Base-by-base conservation (phyloP, 108 stramenopile species). In the Skeletonema potamos region DNA sequence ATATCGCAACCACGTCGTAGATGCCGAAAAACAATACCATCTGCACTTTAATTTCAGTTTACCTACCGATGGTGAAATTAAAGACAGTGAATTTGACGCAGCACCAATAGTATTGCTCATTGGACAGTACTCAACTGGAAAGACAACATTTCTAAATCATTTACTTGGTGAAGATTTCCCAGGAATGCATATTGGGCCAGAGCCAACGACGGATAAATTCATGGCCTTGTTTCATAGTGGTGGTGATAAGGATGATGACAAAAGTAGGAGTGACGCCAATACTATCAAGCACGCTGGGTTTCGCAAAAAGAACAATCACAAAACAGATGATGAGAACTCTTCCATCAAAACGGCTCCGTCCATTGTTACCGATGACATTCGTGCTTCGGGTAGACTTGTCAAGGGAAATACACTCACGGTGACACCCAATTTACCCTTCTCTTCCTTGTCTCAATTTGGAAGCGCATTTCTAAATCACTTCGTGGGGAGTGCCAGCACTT, bases 81-180 rank as follows among this genome's bases (percentile, higher is more conserved):
- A 76, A 29, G 82, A 82, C 28, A 68, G 88, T 26, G 94, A 95
- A 65, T 90, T 95, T 66, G 92, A 92, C 56, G 83, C 89, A 41
- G 87, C 91, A 30, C 94, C 94, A 13, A 88, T 90, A 83, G 94
- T 95, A 18, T 72, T 95, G 54, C 69, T 95, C 36, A 82, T 93
- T 33, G 94, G 94, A 10, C 94, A 95, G 76, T 95, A 95, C 73
- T 91, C 89, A 18, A 89, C 87, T 13, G 94, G 94, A 8, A 95
- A 95, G 46, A 93, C 94, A 0, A 82, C 86, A 8, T 86, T 90
- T 67, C 66, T 90, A 11, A 46, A 66, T 9, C 81, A 82, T 66
- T 55, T 85, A 5, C 43, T 84, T 10, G 83, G 85, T 1, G 48
- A 76, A 26, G 77, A 84, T 36, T 96, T 90, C 44, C 92, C 91